Evolutionary conservation across 345 rosid genomes (phyloP).

Genomic region (Gossypium rotundifolium): DNA sequence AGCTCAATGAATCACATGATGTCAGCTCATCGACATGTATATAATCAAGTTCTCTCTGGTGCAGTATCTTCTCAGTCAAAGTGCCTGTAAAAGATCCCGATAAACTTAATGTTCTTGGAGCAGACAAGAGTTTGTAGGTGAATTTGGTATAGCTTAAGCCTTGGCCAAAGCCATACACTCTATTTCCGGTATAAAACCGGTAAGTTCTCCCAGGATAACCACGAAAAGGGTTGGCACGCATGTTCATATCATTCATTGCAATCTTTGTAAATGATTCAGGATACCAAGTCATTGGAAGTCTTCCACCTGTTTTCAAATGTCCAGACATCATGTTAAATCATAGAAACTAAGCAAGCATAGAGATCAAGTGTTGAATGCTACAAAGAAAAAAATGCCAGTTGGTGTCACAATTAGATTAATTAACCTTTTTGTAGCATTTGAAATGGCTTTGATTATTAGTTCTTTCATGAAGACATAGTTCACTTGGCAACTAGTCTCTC

Average conservation of each 20-base stretch:
- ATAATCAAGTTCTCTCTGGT: constrained; percentile 28
- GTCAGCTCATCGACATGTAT: constrained; percentile 25
- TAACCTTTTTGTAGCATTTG: neutral
- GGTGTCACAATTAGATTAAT: constrained; percentile 1
- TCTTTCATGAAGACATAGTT: neutral
- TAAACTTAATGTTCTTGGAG: constrained; percentile 47
- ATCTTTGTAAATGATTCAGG: constrained; percentile 68
- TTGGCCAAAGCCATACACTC: constrained; percentile 61
- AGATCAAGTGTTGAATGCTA: neutral
- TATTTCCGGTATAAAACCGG: constrained; percentile 64
- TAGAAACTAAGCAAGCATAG: neutral
- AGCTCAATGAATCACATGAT: constrained; percentile 50
- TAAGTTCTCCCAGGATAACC: constrained; percentile 93
- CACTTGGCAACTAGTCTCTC: neutral
- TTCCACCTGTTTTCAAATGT: constrained; percentile 56
- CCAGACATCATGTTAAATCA: constrained; percentile 9
- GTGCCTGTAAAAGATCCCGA: constrained; percentile 16
- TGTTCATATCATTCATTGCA: constrained; percentile 79
- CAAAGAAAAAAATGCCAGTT: neutral
- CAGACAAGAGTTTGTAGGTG: constrained; percentile 52
- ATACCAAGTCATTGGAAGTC: constrained; percentile 90
- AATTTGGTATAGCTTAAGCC: constrained; percentile 75
- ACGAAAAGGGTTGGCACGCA: constrained; percentile 64
- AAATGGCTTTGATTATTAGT: neutral
- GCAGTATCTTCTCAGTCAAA: constrained; percentile 33